A percentile compares a stretch with the other conserved stretches of the same genome.
phyloP scores from a whole-genome alignment of 345 rosid genomes.

The Draba incana region DNA sequence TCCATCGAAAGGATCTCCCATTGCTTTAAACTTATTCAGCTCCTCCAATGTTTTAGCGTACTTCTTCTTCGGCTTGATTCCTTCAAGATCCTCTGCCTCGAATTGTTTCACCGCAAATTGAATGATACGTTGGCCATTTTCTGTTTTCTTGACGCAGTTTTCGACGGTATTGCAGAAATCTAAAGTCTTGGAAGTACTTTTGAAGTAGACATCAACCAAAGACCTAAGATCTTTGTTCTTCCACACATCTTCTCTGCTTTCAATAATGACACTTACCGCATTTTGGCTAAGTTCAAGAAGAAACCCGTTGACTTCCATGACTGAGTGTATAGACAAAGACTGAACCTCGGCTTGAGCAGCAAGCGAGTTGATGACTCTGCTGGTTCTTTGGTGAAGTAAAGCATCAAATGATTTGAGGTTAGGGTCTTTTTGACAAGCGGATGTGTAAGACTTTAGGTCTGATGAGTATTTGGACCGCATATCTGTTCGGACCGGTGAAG shows the following conservation, averaged over 20 bases:
- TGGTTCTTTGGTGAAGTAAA: slow-evolving; percentile 58
- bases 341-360: slow-evolving; percentile 50
- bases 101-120: slow-evolving; percentile 60
- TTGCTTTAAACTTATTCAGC: slow-evolving; percentile 60
- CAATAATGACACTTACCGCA: slow-evolving; percentile 55
- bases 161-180: slow-evolving; percentile 70
- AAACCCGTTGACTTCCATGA: slow-evolving; percentile 58
- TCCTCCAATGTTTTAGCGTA: slow-evolving; percentile 63
- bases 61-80: slow-evolving; percentile 44
- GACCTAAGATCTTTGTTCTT: slow-evolving; percentile 55
- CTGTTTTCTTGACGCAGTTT: slow-evolving; percentile 59
- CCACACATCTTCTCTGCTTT: slow-evolving; percentile 63
- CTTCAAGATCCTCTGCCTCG: slow-evolving; percentile 53
- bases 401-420: slow-evolving; percentile 62
- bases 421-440: slow-evolving; percentile 63
- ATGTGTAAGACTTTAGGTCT: slow-evolving; percentile 64
- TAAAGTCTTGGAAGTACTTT: slow-evolving; percentile 56
- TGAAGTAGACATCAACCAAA: slow-evolving; percentile 70
- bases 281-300: slow-evolving; percentile 73
- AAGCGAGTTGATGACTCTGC: slow-evolving; percentile 52
- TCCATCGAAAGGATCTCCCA: slow-evolving; percentile 67
- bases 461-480: slow-evolving; percentile 39
- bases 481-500: slow-evolving; percentile 6
- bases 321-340: slow-evolving; percentile 61
- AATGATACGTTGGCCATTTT: slow-evolving; percentile 57